Conservation (phyloP, 176 grass and related monocot genomes). For the Carex myosuroides region DNA sequence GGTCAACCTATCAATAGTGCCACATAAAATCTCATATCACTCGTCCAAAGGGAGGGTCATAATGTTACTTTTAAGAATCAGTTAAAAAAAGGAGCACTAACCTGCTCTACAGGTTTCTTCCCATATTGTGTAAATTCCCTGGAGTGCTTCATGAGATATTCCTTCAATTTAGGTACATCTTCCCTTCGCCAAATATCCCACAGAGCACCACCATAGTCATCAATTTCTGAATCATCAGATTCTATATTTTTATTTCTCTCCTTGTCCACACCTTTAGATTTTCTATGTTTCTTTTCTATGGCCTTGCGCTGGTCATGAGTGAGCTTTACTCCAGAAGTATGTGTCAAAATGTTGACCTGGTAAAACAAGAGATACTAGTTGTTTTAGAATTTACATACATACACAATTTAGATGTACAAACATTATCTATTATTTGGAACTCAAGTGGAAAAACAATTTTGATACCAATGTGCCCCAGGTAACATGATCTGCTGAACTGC, state of each 20-base stretch:
- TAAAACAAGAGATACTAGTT: neutral
- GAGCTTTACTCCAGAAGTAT: slow-evolving; percentile 63
- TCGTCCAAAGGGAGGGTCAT: neutral
- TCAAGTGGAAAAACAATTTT: neutral
- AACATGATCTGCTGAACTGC: neutral
- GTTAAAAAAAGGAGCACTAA: neutral
- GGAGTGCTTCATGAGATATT: slow-evolving; percentile 64
- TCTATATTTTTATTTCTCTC: neutral
- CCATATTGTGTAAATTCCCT: slow-evolving; percentile 60
- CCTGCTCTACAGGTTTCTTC: slow-evolving; percentile 49
- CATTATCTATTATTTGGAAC: neutral
- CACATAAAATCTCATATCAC: neutral
- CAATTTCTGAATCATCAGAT: slow-evolving; percentile 4
- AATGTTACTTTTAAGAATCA: neutral
- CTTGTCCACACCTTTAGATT: neutral
- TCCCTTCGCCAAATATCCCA: slow-evolving; percentile 88
- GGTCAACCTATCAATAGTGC: slow-evolving; percentile 45
- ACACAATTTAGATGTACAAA: neutral
- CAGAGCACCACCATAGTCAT: slow-evolving; percentile 53
- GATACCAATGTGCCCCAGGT: neutral
- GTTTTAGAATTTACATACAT: neutral
- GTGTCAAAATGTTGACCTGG: slow-evolving; percentile 77
- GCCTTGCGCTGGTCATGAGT: neutral
- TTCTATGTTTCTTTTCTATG: slow-evolving; percentile 30
- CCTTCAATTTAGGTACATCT: slow-evolving; percentile 62